These are phyloP conservation scores for Benincasa hispida DNA, from an alignment of 306 rosid species.

Conservation along the genomic window DNA sequence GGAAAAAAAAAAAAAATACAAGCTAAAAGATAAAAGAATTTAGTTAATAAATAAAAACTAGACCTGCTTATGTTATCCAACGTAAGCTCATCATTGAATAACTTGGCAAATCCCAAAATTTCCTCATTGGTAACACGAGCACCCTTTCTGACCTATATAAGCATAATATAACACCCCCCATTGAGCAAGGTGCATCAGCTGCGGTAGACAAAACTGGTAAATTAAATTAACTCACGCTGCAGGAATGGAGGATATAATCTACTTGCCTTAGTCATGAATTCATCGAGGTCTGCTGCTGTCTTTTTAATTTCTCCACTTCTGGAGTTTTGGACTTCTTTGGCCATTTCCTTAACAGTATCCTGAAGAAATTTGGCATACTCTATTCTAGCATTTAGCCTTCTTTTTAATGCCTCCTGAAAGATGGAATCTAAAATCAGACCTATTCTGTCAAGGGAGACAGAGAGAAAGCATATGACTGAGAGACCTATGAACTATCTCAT, in stretches of 20 bases:
- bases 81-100: conserved; percentile 95
- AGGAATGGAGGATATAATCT: neutral
- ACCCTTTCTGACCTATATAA: conserved; percentile 74
- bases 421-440: neutral
- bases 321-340: conserved; percentile 85
- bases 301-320: conserved; percentile 78
- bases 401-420: conserved; percentile 77
- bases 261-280: conserved; percentile 51
- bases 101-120: conserved; percentile 87
- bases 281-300: conserved; percentile 95
- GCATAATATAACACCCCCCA: neutral
- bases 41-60: conserved; percentile 3
- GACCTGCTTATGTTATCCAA: conserved; percentile 94
- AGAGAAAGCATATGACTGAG: neutral
- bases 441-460: neutral
- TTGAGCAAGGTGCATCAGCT: conserved; percentile 1
- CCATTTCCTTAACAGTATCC: conserved; percentile 98
- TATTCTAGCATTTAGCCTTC: conserved; percentile 83
- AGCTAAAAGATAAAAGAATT: neutral
- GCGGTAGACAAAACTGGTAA: neutral
- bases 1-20: neutral
- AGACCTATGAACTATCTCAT: neutral
- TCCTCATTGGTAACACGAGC: conserved; percentile 70
- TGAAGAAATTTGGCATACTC: conserved; percentile 94
- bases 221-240: neutral